Percentiles rank a stretch among this genome's conserved stretches.
Conservation (phyloP, 2,329 filamentous ascomycete species). For the Talaromyces sp. region DNA sequence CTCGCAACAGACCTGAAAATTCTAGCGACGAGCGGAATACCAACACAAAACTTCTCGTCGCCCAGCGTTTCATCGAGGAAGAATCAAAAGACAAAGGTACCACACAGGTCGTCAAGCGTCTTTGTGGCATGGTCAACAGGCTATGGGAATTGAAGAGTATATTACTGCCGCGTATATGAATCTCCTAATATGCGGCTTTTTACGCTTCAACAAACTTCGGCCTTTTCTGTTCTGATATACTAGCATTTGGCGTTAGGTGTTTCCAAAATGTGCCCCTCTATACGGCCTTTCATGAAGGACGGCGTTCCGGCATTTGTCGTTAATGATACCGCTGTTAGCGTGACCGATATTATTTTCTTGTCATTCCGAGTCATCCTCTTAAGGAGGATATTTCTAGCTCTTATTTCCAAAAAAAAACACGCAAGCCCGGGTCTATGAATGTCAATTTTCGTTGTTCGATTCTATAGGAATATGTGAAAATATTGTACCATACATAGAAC, state of each 20-base stretch:
- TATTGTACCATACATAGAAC: background rate
- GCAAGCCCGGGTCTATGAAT: background rate
- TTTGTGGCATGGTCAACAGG: constrained; percentile 62
- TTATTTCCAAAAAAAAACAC: background rate
- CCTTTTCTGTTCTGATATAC: constrained; percentile 4
- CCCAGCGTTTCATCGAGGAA: constrained; percentile 64
- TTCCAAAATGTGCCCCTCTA: constrained; percentile 5
- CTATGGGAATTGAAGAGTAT: constrained; percentile 39
- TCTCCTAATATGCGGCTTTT: background rate
- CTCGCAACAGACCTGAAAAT: constrained; percentile 50
- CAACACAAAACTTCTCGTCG: constrained; percentile 63
- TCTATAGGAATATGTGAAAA: background rate
- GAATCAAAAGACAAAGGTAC: constrained; percentile 66
- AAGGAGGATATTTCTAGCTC: background rate
- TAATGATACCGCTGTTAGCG: background rate
- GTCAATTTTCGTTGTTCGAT: background rate
- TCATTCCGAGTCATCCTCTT: background rate
- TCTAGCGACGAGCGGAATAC: constrained; percentile 64
- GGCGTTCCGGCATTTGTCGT: constrained; percentile 7
- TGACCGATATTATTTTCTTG: background rate
- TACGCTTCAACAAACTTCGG: background rate
- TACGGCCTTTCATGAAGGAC: constrained; percentile 7
- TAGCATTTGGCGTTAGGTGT: constrained; percentile 12
- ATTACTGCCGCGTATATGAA: constrained; percentile 17
- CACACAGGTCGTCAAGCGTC: constrained; percentile 66